Percentiles rank a stretch among this genome's conserved stretches.
These are phyloP conservation scores for Coniochaeta sp. DNA, from an alignment of 2,329 filamentous ascomycete genomes.

Conservation along the genomic window DNA sequence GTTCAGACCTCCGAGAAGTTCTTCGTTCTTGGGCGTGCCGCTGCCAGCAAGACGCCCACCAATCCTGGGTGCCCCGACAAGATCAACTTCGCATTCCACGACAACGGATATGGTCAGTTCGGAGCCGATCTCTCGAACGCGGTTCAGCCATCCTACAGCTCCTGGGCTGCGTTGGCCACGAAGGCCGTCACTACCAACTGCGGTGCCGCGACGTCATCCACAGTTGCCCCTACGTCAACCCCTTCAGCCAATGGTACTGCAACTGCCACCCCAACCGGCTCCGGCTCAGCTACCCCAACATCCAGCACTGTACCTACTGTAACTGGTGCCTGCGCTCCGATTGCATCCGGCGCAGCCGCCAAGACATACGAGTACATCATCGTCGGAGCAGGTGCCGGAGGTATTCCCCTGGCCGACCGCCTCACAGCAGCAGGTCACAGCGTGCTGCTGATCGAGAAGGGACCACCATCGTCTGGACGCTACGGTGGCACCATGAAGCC, in stretches of 20 bases:
- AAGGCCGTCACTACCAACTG: conserved; percentile 20
- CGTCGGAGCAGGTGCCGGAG: conserved; percentile 55
- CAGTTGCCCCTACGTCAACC: neutral
- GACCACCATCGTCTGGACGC: conserved; percentile 54
- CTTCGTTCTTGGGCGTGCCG: conserved; percentile 49
- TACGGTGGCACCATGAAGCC: conserved; percentile 57
- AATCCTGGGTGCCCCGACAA: conserved; percentile 35
- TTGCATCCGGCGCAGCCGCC: conserved; percentile 3
- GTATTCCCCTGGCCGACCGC: conserved; percentile 53
- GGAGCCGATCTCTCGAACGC: conserved; percentile 32
- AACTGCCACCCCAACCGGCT: neutral
- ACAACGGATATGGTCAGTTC: conserved; percentile 46
- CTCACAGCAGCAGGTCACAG: conserved; percentile 58
- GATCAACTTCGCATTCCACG: conserved; percentile 44
- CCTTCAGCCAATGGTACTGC: conserved; percentile 28
- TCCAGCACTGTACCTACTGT: conserved; percentile 6
- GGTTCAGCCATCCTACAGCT: conserved; percentile 31
- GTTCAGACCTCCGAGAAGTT: conserved; percentile 35
- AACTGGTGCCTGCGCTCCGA: conserved; percentile 11
- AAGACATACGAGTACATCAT: conserved; percentile 55
- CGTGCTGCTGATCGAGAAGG: conserved; percentile 57
- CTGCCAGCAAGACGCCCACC: conserved; percentile 35
- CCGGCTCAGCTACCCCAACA: conserved; percentile 7
- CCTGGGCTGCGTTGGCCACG: conserved; percentile 37
- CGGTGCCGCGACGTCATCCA: neutral